phyloP scores from a whole-genome alignment of 176 grass and related monocot species.

The Calamus simplicifolius region DNA sequence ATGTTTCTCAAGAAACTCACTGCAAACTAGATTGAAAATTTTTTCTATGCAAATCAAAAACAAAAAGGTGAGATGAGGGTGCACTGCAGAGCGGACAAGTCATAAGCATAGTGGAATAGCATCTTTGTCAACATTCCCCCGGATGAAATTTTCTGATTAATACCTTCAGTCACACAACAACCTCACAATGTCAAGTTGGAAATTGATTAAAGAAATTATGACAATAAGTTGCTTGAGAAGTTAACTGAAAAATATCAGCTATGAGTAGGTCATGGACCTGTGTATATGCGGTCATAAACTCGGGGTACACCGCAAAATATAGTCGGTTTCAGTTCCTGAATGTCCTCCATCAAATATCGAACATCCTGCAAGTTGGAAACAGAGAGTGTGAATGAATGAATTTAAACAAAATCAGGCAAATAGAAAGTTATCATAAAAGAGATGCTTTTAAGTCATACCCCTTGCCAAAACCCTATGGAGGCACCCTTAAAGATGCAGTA shows the following conservation, averaged over 20 bases:
- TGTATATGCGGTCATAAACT: conserved; percentile 91
- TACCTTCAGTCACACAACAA: conserved; percentile 32
- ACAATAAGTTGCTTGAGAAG: too few species aligned
- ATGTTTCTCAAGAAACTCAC: neutral
- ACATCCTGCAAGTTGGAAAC: conserved; percentile 43
- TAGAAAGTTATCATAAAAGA: neutral
- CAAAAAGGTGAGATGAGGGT: too few species aligned
- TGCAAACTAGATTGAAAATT: neutral
- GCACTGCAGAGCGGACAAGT: conserved; percentile 46
- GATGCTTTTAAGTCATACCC: conserved; percentile 35
- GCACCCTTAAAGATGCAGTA: conserved; percentile 97
- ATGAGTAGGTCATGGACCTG: conserved; percentile 23
- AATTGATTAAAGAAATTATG: too few species aligned
- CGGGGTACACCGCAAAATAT: conserved; percentile 92
- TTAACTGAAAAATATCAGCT: too few species aligned
- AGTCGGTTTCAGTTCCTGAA: conserved; percentile 83
- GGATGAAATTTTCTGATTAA: conserved; percentile 71
- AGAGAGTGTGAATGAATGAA: neutral
- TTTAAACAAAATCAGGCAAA: too few species aligned
- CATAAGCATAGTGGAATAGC: conserved; percentile 85
- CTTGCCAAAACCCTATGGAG: conserved; percentile 98
- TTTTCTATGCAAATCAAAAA: neutral
- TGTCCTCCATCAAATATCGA: conserved; percentile 86
- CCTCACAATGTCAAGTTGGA: too few species aligned
- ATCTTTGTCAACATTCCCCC: conserved; percentile 60